Evolutionary conservation across 1,284 basidiomycete species (phyloP).

Genomic region (Sanguinoderma infundibulare): DNA sequence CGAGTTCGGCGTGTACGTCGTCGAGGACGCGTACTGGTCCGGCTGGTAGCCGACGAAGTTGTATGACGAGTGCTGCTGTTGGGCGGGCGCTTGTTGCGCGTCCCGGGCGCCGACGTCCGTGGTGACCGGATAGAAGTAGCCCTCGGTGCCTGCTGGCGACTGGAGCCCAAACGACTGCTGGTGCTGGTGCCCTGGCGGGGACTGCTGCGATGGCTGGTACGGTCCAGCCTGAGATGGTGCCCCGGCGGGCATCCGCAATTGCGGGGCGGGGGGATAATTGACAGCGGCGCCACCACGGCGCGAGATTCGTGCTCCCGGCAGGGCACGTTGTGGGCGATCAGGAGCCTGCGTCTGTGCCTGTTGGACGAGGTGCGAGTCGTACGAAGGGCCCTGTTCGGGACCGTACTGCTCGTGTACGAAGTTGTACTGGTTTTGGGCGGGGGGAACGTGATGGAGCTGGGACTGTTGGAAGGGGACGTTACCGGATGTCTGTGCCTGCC

Average conservation of each 20-base stretch:
- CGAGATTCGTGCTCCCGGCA: conserved; percentile 16
- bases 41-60: conserved; percentile 27
- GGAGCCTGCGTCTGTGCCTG: conserved; percentile 1
- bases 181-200: conserved; percentile 11
- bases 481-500: conserved; percentile 21
- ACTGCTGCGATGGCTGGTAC: conserved; percentile 23
- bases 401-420: conserved; percentile 28
- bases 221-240: too few relatives aligned
- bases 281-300: conserved; percentile 13
- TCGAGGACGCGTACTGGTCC: conserved; percentile 21
- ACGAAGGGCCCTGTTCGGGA: conserved; percentile 11
- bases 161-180: conserved; percentile 15
- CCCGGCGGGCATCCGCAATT: conserved; percentile 16
- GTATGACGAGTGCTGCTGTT: conserved; percentile 26
- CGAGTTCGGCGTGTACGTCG: conserved; percentile 25
- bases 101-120: neutral
- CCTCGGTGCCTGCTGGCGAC: conserved; percentile 9
- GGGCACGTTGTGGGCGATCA: conserved; percentile 19
- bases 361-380: conserved; percentile 19
- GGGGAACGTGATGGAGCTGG: conserved; percentile 29
- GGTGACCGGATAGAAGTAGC: conserved; percentile 19
- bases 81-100: conserved; percentile 2
- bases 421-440: conserved; percentile 30
- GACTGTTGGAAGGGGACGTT: conserved; percentile 23
- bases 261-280: conserved; percentile 14